phyloP scores from a whole-genome alignment of 2,329 filamentous ascomycete genomes.

The Pestalotiopsis sp. region DNA sequence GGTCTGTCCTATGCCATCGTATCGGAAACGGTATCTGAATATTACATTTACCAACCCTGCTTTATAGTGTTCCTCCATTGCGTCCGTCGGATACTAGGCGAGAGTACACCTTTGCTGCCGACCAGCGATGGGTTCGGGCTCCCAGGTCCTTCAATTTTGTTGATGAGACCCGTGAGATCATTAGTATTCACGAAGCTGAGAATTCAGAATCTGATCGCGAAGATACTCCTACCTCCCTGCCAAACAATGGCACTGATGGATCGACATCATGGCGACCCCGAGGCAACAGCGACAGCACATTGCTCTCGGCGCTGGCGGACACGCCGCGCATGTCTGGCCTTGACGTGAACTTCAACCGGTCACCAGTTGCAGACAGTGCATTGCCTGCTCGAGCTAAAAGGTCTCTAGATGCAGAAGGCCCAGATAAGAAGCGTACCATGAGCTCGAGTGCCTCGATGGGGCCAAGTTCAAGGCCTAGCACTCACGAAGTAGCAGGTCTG shows the following conservation, averaged over 20 bases:
- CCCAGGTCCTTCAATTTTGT: slow-evolving; percentile 2
- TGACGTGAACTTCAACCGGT: background rate
- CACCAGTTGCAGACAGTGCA: background rate
- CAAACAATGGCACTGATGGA: too few relatives aligned
- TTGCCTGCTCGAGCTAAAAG: background rate
- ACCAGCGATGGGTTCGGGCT: slow-evolving; percentile 2
- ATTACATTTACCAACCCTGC: background rate
- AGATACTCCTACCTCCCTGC: background rate
- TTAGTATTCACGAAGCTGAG: slow-evolving; percentile 5
- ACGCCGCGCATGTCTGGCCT: background rate
- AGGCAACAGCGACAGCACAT: background rate
- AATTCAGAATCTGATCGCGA: background rate
- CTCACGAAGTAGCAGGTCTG: background rate
- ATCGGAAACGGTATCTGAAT: background rate
- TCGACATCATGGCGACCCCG: background rate
- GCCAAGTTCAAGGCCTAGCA: background rate
- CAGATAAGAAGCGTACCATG: background rate
- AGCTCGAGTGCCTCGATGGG: slow-evolving; percentile 1
- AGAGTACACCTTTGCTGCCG: background rate
- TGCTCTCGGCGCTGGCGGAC: background rate
- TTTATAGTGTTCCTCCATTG: background rate
- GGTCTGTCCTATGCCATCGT: background rate
- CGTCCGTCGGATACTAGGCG: background rate
- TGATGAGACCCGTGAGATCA: slow-evolving; percentile 5
- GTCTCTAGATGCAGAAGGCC: background rate